Evolutionary conservation across 495 filamentous ascomycete species (phyloP).

Genomic region (Talaromyces thailandensis): DNA sequence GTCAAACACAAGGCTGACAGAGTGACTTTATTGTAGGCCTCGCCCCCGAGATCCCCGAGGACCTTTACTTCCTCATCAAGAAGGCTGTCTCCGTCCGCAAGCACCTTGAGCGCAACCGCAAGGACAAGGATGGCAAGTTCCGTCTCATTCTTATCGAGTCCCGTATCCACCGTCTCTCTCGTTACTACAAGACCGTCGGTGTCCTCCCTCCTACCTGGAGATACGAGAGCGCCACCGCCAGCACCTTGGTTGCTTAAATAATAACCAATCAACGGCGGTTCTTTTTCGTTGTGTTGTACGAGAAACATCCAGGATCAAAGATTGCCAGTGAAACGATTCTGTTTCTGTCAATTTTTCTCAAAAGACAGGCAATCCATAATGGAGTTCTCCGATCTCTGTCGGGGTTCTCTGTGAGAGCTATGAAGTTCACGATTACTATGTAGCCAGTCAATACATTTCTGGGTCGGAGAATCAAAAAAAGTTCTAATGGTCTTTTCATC

Average conservation of each 20-base stretch:
- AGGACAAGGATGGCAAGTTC: slow-evolving; percentile 99
- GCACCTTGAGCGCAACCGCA: slow-evolving; percentile 99
- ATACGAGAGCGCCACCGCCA: slow-evolving; percentile 67
- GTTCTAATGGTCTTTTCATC: neutral
- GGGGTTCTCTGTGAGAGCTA: neutral
- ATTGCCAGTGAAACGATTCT: neutral
- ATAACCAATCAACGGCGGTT: neutral
- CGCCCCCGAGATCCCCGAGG: slow-evolving; percentile 94
- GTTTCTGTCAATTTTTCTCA: neutral
- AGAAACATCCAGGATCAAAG: neutral
- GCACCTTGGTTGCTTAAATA: slow-evolving; percentile 45
- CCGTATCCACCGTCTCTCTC: slow-evolving; percentile 95
- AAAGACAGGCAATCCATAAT: neutral
- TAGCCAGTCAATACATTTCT: neutral
- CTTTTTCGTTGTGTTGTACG: neutral
- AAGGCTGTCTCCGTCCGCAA: slow-evolving; percentile 99
- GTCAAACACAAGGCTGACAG: slow-evolving; percentile 80
- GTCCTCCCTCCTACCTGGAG: slow-evolving; percentile 97
- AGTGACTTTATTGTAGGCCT: slow-evolving; percentile 85
- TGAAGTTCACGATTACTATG: neutral
- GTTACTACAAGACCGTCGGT: slow-evolving; percentile 98
- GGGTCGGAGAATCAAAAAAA: slow-evolving; percentile 1
- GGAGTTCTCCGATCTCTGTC: neutral
- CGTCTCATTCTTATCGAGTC: slow-evolving; percentile 99
- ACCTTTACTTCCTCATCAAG: slow-evolving; percentile 98